Conservation (phyloP, 805 yeast species). For the Wickerhamiella alocasiicola region DNA sequence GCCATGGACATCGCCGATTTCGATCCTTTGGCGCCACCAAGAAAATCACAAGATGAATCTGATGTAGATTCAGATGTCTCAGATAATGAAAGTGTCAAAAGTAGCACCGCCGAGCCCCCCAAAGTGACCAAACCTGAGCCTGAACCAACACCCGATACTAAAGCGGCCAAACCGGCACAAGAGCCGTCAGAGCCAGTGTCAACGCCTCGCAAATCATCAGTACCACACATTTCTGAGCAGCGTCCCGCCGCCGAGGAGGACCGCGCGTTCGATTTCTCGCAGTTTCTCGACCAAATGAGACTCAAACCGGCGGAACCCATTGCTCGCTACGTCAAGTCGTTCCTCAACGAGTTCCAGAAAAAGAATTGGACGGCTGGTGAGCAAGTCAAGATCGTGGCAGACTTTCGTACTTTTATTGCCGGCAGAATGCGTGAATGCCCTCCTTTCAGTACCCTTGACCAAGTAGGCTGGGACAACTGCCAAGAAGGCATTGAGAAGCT, state of each 20-base stretch:
- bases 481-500: conserved; percentile 87
- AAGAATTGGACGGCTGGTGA: conserved; percentile 63
- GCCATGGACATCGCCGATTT: conserved; percentile 18
- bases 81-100: not conserved
- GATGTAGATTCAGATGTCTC: not conserved
- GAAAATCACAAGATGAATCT: not conserved
- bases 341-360: conserved; percentile 60
- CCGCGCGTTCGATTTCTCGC: conserved; percentile 65
- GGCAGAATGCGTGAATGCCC: conserved; percentile 32
- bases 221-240: not conserved
- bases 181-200: too few species aligned
- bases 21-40: conserved; percentile 20
- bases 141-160: too few species aligned
- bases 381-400: conserved; percentile 61
- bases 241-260: conserved; percentile 21
- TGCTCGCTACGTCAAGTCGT: conserved; percentile 74
- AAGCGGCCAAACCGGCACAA: too few species aligned
- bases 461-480: conserved; percentile 52
- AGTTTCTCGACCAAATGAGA: conserved; percentile 58
- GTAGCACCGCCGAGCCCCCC: too few species aligned
- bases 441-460: conserved; percentile 62
- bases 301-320: conserved; percentile 76
- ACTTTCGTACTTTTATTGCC: conserved; percentile 63
- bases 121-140: too few species aligned
- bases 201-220: too few species aligned